Conservation (phyloP, 2,329 filamentous ascomycete genomes). For the Ophiostoma himal-ulmi region DNA sequence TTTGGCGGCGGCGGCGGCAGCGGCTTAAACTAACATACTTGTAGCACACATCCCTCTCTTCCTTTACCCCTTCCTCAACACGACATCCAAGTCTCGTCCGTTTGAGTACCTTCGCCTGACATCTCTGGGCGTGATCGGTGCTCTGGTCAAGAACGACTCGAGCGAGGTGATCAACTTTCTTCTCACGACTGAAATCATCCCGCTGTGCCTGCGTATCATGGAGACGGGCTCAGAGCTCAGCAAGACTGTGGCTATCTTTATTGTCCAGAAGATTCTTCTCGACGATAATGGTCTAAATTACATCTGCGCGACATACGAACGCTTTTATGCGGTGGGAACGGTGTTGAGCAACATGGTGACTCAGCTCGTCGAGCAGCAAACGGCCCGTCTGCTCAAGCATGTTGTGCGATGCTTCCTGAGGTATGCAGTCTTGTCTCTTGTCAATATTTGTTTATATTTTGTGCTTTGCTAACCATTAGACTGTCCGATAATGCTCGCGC, state of each 20-base stretch:
- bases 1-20: no score
- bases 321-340: constrained; percentile 96
- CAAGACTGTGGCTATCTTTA: constrained; percentile 99
- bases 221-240: constrained; percentile 96
- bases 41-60: constrained; percentile 94
- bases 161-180: constrained; percentile 99
- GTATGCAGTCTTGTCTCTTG: constrained; percentile 46
- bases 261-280: constrained; percentile 96
- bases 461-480: constrained; percentile 39
- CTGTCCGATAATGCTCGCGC: constrained; percentile 94
- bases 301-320: constrained; percentile 97
- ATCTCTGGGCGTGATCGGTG: constrained; percentile 91
- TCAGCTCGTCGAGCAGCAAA: constrained; percentile 95
- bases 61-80: constrained; percentile 97
- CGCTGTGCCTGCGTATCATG: constrained; percentile 96
- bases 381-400: constrained; percentile 90
- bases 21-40: not conserved
- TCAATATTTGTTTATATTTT: not conserved
- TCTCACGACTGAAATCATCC: constrained; percentile 96
- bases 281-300: constrained; percentile 96
- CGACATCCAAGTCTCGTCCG: constrained; percentile 92
- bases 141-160: constrained; percentile 96
- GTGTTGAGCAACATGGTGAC: constrained; percentile 98
- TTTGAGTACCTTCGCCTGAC: constrained; percentile 97
- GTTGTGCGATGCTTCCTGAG: constrained; percentile 95